phyloP scores from a whole-genome alignment of 169 alveolate genomes.

The Perkinsus olseni region DNA sequence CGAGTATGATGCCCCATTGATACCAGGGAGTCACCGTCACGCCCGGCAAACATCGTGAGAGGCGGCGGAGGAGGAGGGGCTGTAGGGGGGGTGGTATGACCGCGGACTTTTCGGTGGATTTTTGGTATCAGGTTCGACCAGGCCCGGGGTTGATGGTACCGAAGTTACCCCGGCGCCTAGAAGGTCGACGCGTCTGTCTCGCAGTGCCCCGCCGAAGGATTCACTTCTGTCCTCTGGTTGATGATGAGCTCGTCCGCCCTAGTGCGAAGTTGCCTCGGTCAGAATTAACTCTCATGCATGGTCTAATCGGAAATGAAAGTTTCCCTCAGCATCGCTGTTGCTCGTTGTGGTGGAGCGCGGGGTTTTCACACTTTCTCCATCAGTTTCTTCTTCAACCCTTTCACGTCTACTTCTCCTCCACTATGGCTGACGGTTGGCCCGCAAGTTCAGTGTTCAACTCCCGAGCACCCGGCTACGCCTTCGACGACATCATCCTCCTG shows the following conservation, averaged over 20 bases:
- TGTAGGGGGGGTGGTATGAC: background rate
- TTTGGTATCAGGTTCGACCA: too few species aligned
- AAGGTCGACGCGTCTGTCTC: background rate
- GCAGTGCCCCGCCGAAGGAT: background rate
- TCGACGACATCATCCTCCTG: slow-evolving; percentile 57
- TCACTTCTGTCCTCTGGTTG: background rate
- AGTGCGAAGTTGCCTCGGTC: background rate
- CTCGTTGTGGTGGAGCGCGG: background rate
- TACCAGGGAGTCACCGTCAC: background rate
- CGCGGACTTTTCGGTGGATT: too few species aligned
- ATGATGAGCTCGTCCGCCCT: background rate
- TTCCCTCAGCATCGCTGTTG: background rate
- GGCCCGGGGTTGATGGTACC: background rate
- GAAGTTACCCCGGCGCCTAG: background rate
- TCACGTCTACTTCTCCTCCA: background rate
- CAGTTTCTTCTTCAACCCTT: background rate
- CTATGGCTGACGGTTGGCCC: slow-evolving; percentile 57
- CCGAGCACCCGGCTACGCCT: slow-evolving; percentile 46
- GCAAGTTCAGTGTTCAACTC: slow-evolving; percentile 49
- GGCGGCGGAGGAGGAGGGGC: background rate
- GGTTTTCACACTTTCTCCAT: background rate
- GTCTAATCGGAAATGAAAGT: background rate
- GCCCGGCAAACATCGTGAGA: background rate
- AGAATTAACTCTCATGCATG: background rate
- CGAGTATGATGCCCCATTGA: background rate